Evolutionary conservation across 257 asterid genomes (phyloP), one percentile per base, ranked within the genome.

Genomic region (Lithospermum erythrorhizon): DNA sequence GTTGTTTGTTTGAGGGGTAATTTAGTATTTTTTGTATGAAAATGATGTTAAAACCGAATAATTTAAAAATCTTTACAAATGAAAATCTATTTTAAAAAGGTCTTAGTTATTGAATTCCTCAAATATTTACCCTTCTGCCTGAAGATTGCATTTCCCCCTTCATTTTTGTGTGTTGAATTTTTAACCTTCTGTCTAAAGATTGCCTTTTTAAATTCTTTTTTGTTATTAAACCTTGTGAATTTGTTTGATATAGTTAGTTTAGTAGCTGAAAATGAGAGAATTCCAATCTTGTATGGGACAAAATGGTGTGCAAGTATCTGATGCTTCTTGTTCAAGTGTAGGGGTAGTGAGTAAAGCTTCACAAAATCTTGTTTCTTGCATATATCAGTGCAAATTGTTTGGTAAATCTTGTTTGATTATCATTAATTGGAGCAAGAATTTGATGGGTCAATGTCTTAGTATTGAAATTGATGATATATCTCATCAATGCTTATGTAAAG

Each of bases 221-320:
- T 2, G 32, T 27, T 27, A 27, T 27, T 27, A 27, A 2, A 27
- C 32, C 32, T 24, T 27, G 7, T 27, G 32, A 27, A 27, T 0
- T 27, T 27, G 32, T 27, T 27, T 27, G 32, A 7, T 5, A 7
- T 27, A 27, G 32, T 27, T 27, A 2, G 4, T 27, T 27, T 27
- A 27, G 5, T 27, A 27, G 32, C 32, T 27, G 64, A 69, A 78
- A 65, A 90, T 90, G 98, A 87, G 94, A 86, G 96, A 90, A 29
- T 90, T 90, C 58, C 98, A 96, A 65, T 87, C 98, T 67, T 90
- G 98, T 72, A 85, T 85, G 68, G 89, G 96, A 59, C 95, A 90
- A 61, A 90, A 79, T 74, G 98, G 98, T 10, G 98, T 90, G 60
- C 98, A 87, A 64, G 94, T 90, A 62, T 95, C 95, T 59, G 98